Evolutionary conservation across 1,139 yeast genomes (phyloP).

Genomic region (Fermentozyma sake): DNA sequence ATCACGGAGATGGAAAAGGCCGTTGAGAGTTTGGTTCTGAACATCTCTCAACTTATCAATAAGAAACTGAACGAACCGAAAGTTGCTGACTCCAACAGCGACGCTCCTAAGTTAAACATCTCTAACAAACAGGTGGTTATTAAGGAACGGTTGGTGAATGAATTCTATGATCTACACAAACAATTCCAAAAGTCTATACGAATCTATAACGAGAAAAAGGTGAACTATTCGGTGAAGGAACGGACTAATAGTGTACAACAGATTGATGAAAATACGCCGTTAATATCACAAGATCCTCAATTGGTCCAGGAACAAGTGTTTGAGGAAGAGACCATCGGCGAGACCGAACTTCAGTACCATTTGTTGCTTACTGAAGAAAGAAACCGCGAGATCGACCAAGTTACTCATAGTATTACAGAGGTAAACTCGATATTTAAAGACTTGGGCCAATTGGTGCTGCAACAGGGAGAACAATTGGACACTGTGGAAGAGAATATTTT

Average conservation of each 20-base stretch:
- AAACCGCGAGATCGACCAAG: constrained; percentile 64
- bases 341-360: constrained; percentile 75
- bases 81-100: constrained; percentile 3
- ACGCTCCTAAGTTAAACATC: constrained; percentile 14
- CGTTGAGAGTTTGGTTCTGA: constrained; percentile 27
- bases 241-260: neutral
- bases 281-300: constrained; percentile 15
- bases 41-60: constrained; percentile 30
- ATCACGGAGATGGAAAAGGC: constrained; percentile 30
- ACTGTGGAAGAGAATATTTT: constrained; percentile 76
- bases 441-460: constrained; percentile 68
- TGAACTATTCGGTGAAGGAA: constrained; percentile 17
- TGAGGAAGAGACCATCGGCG: constrained; percentile 37
- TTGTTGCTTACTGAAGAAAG: constrained; percentile 65
- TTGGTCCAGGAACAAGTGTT: constrained; percentile 31
- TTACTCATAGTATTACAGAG: constrained; percentile 75
- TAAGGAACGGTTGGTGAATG: constrained; percentile 35
- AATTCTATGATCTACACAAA: constrained; percentile 33
- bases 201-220: constrained; percentile 30
- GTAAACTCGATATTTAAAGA: constrained; percentile 83
- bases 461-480: constrained; percentile 83
- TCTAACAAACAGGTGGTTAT: constrained; percentile 37
- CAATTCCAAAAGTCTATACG: constrained; percentile 28
- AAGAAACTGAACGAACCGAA: constrained; percentile 20
- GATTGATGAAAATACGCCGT: constrained; percentile 24